A percentile compares a stretch with the other conserved stretches of the same genome.
Conservation (phyloP, 805 yeast genomes). For the Lipomyces lipofer region DNA sequence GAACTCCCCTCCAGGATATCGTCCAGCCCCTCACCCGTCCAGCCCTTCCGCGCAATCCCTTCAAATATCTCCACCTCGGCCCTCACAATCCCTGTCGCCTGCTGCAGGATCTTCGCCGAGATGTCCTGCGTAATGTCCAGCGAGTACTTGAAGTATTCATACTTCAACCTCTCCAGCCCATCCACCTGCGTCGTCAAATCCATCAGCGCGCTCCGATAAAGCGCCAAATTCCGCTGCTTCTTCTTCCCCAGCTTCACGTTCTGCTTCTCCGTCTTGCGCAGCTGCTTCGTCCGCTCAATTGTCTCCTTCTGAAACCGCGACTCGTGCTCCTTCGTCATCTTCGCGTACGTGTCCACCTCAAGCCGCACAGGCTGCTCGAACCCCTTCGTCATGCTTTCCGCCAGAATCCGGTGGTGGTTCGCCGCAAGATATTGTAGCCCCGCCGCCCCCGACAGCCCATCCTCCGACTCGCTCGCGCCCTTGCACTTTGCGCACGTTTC, state of each 20-base stretch:
- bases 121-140: constrained; percentile 63
- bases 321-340: constrained; percentile 51
- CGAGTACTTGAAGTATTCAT: constrained; percentile 68
- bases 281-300: constrained; percentile 51
- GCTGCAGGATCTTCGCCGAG: constrained; percentile 53
- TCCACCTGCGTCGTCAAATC: constrained; percentile 74
- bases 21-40: constrained; percentile 87
- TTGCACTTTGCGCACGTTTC: constrained; percentile 63
- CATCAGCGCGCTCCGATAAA: constrained; percentile 65
- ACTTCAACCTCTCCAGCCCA: constrained; percentile 72
- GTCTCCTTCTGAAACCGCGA: constrained; percentile 55
- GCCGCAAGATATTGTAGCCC: constrained; percentile 76
- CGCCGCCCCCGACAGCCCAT: constrained; percentile 68
- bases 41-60: constrained; percentile 78
- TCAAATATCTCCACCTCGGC: constrained; percentile 83
- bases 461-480: constrained; percentile 60
- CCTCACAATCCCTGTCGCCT: constrained; percentile 64
- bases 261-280: constrained; percentile 62
- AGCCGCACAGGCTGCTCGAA: constrained; percentile 56
- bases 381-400: constrained; percentile 54
- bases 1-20: constrained; percentile 62
- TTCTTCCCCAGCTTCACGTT: constrained; percentile 59
- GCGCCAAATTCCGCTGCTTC: constrained; percentile 63
- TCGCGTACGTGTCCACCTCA: constrained; percentile 49
- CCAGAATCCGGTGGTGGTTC: constrained; percentile 72